phyloP scores from a whole-genome alignment of 164 flowering plant species.

The Santalum album region DNA sequence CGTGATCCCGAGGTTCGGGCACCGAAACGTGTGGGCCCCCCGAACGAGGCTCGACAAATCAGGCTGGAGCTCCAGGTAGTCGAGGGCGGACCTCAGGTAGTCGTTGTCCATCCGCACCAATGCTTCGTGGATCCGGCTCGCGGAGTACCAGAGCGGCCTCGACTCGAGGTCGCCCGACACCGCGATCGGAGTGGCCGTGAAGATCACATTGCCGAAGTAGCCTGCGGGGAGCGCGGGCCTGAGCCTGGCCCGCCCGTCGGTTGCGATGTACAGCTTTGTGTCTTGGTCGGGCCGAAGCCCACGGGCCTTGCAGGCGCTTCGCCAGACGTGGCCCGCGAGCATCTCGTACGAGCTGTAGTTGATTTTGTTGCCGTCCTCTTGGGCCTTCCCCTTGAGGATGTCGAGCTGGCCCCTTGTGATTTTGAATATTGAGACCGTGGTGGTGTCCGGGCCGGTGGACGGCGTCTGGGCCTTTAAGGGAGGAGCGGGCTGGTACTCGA shows the following conservation, averaged over 20 bases:
- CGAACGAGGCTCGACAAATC: conserved; percentile 44
- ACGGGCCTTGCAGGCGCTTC: conserved; percentile 47
- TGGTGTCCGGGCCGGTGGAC: background rate
- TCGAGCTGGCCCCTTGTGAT: conserved; percentile 39
- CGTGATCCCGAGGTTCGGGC: conserved; percentile 57
- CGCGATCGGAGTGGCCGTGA: conserved; percentile 47
- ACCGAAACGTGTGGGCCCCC: conserved; percentile 51
- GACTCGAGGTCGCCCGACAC: conserved; percentile 36
- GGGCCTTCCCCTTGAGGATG: conserved; percentile 40
- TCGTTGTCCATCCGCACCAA: conserved; percentile 46
- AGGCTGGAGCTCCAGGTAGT: conserved; percentile 59
- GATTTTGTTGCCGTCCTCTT: conserved; percentile 29
- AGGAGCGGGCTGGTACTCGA: conserved; percentile 59
- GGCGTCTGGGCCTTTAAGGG: conserved; percentile 16
- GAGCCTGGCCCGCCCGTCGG: conserved; percentile 50
- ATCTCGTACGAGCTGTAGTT: conserved; percentile 56
- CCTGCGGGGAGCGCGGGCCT: conserved; percentile 49
- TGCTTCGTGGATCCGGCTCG: conserved; percentile 40
- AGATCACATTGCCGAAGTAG: conserved; percentile 65
- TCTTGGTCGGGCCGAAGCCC: conserved; percentile 40
- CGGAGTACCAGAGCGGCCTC: conserved; percentile 46
- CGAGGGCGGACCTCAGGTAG: conserved; percentile 63
- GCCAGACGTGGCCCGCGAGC: conserved; percentile 67
- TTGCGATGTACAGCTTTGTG: conserved; percentile 48
- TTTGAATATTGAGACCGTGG: conserved; percentile 37